Base-by-base conservation (phyloP, 2,329 filamentous ascomycete species). In the Aspergillus sp. region DNA sequence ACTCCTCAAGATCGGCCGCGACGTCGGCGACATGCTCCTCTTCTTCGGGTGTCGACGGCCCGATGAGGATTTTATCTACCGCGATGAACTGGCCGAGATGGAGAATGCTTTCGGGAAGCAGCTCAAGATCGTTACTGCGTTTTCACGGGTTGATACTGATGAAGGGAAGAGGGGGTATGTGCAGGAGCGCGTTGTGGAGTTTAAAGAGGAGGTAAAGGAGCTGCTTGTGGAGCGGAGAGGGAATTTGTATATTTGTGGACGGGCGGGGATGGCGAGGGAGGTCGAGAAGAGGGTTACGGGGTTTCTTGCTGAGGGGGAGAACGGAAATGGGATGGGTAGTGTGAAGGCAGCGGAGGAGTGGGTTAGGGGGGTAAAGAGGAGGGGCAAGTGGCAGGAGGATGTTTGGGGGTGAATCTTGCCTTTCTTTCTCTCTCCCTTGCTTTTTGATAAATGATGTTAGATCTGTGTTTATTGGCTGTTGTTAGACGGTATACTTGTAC, bases 331-430 rank as follows among this genome's bases (percentile, higher is more conserved):
- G 61, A 71, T 69, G 0, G 79, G 80, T 76, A 69, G 66, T 15
- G 79, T 82, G 19, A 66, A 61, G 7, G 76, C 81, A 49, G 73
- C 78, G 15, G 79, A 79, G 57, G 73, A 75, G 54, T 85, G 82
- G 82, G 77, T 73, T 25, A 81, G 82, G 64, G 75, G 71, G 17
- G 69, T 83, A 45, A 84, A 83, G 77, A 81, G 78, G 66, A 76
- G 76, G 30, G 79, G 77, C n/a, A 83, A 82, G 68, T 85, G 82
- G 82, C 79, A 80, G 66, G 82, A 84, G 66, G 82, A 85, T 76
- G 82, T 85, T 48, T 85, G 82, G 83, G 62, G 59, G 13, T 64
- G 15, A 28, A 23, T 43, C 2, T 15, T 17, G 19, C 22, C 22
- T 54, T 13, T 28, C 31, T 31, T n/a, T 13, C 23, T 11, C 23